A percentile compares a stretch with the other conserved stretches of the same genome.
Evolutionary conservation across 495 filamentous ascomycete species (phyloP).

Genomic region (Hypoxylon fuscum): DNA sequence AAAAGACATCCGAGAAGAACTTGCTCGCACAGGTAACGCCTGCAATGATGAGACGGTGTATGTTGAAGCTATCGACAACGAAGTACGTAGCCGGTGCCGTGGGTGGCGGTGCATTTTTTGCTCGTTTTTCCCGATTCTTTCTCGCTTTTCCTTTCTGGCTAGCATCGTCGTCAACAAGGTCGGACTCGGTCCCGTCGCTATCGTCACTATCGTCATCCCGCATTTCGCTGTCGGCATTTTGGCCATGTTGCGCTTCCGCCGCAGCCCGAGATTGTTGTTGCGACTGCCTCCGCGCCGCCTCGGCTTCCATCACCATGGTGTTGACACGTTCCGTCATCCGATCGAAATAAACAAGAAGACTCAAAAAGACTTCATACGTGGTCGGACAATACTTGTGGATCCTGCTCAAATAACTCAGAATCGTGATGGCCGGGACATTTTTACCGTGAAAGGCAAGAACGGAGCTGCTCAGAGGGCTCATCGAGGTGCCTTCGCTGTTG

Average conservation of each 20-base stretch:
- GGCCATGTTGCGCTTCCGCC: slow-evolving; percentile 5
- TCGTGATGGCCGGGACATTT: slow-evolving; percentile 97
- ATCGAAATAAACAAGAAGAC: slow-evolving; percentile 96
- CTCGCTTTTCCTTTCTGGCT: slow-evolving; percentile 36
- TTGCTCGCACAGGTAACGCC: slow-evolving; percentile 99
- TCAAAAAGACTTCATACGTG: slow-evolving; percentile 97
- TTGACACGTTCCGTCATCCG: slow-evolving; percentile 98
- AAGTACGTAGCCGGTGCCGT: slow-evolving; percentile 75
- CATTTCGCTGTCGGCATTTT: slow-evolving; percentile 47
- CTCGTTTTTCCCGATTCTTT: slow-evolving; percentile 17
- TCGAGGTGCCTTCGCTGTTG: slow-evolving; percentile 66
- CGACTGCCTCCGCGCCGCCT: slow-evolving; percentile 46
- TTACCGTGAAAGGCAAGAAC: slow-evolving; percentile 99
- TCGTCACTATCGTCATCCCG: slow-evolving; percentile 43
- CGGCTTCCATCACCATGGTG: slow-evolving; percentile 58
- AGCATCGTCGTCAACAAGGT: slow-evolving; percentile 52
- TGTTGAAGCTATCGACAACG: slow-evolving; percentile 99
- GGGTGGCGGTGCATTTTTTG: slow-evolving; percentile 44
- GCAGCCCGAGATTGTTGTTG: slow-evolving; percentile 31
- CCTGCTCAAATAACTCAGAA: slow-evolving; percentile 92
- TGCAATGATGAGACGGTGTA: slow-evolving; percentile 95
- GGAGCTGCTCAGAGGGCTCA: slow-evolving; percentile 83
- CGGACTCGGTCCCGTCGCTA: slow-evolving; percentile 51
- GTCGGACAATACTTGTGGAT: slow-evolving; percentile 99
- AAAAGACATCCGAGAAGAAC: slow-evolving; percentile 99